These are phyloP conservation scores for Acanthamoeba quina DNA, from an alignment of 208 protist species.

Conservation along the genomic window DNA sequence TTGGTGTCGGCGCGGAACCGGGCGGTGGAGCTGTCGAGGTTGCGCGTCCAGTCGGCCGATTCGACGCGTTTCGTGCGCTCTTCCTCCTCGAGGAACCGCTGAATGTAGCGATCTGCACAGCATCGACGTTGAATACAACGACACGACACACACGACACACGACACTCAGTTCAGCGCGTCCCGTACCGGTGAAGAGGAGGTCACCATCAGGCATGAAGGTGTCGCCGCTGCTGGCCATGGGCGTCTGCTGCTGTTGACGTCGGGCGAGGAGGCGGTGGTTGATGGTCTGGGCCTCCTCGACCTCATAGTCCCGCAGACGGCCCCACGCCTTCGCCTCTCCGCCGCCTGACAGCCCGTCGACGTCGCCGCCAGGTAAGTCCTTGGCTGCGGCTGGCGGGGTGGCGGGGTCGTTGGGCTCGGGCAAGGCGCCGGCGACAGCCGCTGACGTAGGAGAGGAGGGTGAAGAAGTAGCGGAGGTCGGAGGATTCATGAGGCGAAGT, in stretches of 20 bases:
- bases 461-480: neutral
- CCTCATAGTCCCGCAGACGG: constrained; percentile 6
- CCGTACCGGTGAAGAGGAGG: constrained; percentile 7
- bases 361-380: neutral
- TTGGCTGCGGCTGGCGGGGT: too few relatives aligned
- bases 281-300: constrained; percentile 10
- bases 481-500: neutral
- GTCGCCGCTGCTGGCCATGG: neutral
- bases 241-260: neutral
- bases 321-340: neutral
- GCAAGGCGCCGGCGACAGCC: too few relatives aligned
- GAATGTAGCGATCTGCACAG: neutral
- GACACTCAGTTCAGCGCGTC: too few relatives aligned
- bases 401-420: neutral
- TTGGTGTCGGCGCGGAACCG: neutral
- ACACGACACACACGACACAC: neutral
- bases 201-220: neutral
- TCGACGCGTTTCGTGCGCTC: neutral
- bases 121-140: neutral
- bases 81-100: constrained; percentile 8
- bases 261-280: neutral
- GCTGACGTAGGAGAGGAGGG: neutral
- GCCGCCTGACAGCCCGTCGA: neutral
- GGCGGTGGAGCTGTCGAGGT: neutral
- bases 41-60: neutral